These are phyloP conservation scores for Amanita brunnescens DNA, from an alignment of 768 basidiomycete species.

Conservation along the genomic window DNA sequence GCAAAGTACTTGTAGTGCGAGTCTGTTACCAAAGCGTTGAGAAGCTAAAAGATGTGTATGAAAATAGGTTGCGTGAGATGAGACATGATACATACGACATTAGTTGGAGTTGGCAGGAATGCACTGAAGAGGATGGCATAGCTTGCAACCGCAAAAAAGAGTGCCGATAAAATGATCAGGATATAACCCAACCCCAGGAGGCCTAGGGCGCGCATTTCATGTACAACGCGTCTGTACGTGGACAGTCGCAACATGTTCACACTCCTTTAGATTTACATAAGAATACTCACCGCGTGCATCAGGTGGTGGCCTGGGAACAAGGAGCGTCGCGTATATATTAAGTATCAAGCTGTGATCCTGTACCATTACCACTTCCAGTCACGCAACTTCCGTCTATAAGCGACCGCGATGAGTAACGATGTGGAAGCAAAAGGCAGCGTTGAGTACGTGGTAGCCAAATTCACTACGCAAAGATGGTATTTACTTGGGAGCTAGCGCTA, in stretches of 20 bases:
- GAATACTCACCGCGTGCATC: background rate
- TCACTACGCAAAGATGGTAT: background rate
- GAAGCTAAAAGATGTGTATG: slow-evolving; percentile 30
- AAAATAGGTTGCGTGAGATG: background rate
- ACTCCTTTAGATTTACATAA: background rate
- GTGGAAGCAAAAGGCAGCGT: slow-evolving; percentile 15
- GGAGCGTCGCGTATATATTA: background rate
- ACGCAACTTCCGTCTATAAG: background rate
- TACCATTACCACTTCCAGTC: slow-evolving; percentile 2
- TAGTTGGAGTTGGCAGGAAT: slow-evolving; percentile 44
- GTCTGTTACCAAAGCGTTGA: slow-evolving; percentile 60
- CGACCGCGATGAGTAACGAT: background rate
- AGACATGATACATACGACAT: slow-evolving; percentile 33
- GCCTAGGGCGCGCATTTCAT: background rate
- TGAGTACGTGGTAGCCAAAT: slow-evolving; percentile 5
- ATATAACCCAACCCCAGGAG: no score
- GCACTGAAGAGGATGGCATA: slow-evolving; percentile 62
- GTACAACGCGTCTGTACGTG: background rate
- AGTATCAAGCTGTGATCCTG: background rate
- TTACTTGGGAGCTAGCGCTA: background rate
- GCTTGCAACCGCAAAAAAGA: slow-evolving; percentile 49
- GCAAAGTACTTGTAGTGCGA: slow-evolving; percentile 87
- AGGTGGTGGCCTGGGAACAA: slow-evolving; percentile 4
- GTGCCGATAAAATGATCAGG: slow-evolving; percentile 34
- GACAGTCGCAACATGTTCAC: background rate